Conservation (phyloP, 768 basidiomycete species). For the Leccinum ochraceum region DNA sequence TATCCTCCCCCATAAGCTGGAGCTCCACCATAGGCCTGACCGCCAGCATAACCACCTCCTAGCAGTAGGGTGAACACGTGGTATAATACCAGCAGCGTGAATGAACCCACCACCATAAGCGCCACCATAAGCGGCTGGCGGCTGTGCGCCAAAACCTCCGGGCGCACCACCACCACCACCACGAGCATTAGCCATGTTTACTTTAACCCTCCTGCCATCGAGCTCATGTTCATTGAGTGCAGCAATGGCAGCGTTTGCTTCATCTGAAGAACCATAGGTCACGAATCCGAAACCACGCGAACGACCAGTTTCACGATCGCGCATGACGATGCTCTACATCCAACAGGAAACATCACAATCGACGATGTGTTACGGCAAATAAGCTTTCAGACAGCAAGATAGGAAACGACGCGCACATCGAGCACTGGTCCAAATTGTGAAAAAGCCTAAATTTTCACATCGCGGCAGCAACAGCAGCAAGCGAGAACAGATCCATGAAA, state of each 20-base stretch:
- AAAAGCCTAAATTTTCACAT: slow-evolving; percentile 68
- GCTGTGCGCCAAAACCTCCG: slow-evolving; percentile 26
- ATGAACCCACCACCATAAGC: slow-evolving; percentile 24
- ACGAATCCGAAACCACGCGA: slow-evolving; percentile 98
- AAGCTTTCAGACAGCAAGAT: slow-evolving; percentile 23
- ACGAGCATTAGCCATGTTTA: slow-evolving; percentile 81
- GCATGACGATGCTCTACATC: slow-evolving; percentile 92
- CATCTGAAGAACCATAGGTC: slow-evolving; percentile 58
- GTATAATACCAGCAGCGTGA: not conserved
- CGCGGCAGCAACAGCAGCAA: slow-evolving; percentile 19
- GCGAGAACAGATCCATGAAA: slow-evolving; percentile 24
- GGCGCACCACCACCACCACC: slow-evolving; percentile 49
- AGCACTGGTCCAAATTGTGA: slow-evolving; percentile 74
- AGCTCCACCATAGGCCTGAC: slow-evolving; percentile 19
- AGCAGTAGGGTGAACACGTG: slow-evolving; percentile 16
- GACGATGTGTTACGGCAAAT: slow-evolving; percentile 13
- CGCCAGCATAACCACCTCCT: slow-evolving; percentile 33
- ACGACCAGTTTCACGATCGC: slow-evolving; percentile 96
- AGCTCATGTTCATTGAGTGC: slow-evolving; percentile 87
- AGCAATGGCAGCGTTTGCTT: slow-evolving; percentile 78
- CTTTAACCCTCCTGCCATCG: slow-evolving; percentile 89
- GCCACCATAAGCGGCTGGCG: slow-evolving; percentile 37
- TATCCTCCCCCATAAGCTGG: slow-evolving; percentile 31
- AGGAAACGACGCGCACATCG: slow-evolving; percentile 77
- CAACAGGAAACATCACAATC: slow-evolving; percentile 33